Conservation (phyloP, 1,284 basidiomycete species). For the Malassezia yamatoensis region DNA sequence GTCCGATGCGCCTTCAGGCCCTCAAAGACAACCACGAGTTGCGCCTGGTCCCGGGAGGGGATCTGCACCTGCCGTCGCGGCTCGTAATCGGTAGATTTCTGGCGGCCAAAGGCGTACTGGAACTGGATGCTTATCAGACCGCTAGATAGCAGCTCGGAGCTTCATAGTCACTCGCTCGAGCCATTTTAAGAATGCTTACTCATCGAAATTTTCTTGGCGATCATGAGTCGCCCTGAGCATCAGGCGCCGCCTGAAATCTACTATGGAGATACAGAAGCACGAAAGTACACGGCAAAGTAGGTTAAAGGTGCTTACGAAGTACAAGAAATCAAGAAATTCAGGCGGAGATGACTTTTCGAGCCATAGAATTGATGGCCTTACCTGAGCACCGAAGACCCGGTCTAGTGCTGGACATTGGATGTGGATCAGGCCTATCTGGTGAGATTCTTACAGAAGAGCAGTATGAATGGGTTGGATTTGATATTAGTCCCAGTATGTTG, state of each 20-base stretch:
- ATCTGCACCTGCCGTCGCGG: neutral
- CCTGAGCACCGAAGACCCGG: constrained; percentile 50
- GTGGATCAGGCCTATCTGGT: constrained; percentile 93
- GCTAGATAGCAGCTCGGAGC: no score
- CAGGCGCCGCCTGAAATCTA: constrained; percentile 95
- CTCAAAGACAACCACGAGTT: neutral
- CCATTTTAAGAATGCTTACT: neutral
- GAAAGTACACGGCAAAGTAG: constrained; percentile 93
- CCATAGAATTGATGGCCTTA: constrained; percentile 77
- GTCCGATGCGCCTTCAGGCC: neutral
- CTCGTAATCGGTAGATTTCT: no score
- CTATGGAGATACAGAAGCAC: constrained; percentile 88
- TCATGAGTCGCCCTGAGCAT: constrained; percentile 89
- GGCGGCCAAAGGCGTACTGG: no score
- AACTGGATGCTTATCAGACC: neutral
- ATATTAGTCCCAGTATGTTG: constrained; percentile 87
- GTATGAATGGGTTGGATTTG: constrained; percentile 85
- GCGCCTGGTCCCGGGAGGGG: constrained; percentile 5
- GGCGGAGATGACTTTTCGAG: constrained; percentile 92
- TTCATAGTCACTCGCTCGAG: neutral
- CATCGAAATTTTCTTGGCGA: constrained; percentile 6
- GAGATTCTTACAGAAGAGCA: constrained; percentile 93
- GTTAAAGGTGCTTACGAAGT: constrained; percentile 34
- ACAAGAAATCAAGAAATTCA: constrained; percentile 92
- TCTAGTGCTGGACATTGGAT: constrained; percentile 85